Base-by-base conservation (phyloP, 192 early-diverging fungal species). In the Powellomyces hirtus region DNA sequence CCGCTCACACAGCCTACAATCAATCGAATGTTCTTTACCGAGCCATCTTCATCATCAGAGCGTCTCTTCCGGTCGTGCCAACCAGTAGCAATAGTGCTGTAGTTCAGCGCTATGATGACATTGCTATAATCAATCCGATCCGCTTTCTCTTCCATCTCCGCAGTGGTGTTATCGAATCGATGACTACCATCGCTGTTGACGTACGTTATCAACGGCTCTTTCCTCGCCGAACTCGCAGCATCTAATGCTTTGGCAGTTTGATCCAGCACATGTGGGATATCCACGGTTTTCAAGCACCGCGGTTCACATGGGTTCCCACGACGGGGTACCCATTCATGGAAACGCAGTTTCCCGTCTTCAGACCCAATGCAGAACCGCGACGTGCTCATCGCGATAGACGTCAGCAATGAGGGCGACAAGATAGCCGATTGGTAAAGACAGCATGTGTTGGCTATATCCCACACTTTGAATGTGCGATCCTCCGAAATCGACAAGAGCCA, bases 391-490 rank as follows among this genome's bases (percentile, higher is more conserved):
- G 73, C 71, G 35, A 79, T 26, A 8, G 65, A 18, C 6, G 74
- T 65, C 62, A 79, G 59, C 18, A 51, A 55, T 18, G 36, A 70
- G n/a, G 73, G 62, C 31, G 77, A 75, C 7, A 79, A n/a, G 6
- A 79, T 76, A 14, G 55, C 4, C 1, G 77, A 79, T 24, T 69
- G 66, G 55, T 76, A 79, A 11, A 79, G 44, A 38, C 77, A 79
- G 2, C 18, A 36, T 1, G 34, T 4, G 0, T 31, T 34, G 20
- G 38, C 51, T 6, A 76, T 33, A 52, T 79, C 71, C 77, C 77
- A 79, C 4, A 79, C 70, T 74, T 79, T 79, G 62, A 68, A 79
- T 24, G 77, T 67, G 13, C 77, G 50, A 59, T 79, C 77, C 30
- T 79, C 73, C 14, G 77, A 66, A 4, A 71, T 55, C 18, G 77